Conservation (phyloP, 345 rosid genomes). For the Eucalyptus victrix region DNA sequence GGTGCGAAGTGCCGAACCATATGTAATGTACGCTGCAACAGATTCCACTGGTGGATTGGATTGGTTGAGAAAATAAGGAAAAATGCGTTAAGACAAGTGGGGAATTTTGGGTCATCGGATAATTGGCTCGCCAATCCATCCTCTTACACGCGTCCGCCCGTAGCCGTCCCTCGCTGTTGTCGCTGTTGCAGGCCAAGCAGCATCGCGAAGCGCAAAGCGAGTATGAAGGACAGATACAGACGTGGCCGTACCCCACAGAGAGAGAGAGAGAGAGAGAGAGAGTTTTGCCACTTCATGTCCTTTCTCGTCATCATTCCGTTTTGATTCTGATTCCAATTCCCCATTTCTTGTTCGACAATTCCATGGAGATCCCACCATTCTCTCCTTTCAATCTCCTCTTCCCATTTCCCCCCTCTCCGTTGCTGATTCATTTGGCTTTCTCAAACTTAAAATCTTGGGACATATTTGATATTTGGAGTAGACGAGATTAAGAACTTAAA, state of each 20-base stretch:
- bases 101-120: background rate
- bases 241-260: background rate
- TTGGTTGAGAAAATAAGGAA: background rate
- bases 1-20: background rate
- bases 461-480: background rate
- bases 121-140: background rate
- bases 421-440: background rate
- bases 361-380: background rate
- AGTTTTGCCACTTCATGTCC: background rate
- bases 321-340: background rate
- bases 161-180: background rate
- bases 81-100: background rate
- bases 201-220: background rate
- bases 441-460: background rate
- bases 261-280: background rate
- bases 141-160: background rate
- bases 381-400: background rate
- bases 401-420: background rate
- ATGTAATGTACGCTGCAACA: background rate
- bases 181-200: background rate
- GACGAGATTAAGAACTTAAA: background rate
- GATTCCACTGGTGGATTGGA: background rate
- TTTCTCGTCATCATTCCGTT: background rate
- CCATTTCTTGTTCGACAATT: background rate
- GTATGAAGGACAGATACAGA: background rate